These are phyloP conservation scores for Penicillium parvum DNA, from an alignment of 495 filamentous ascomycete species.

Conservation along the genomic window DNA sequence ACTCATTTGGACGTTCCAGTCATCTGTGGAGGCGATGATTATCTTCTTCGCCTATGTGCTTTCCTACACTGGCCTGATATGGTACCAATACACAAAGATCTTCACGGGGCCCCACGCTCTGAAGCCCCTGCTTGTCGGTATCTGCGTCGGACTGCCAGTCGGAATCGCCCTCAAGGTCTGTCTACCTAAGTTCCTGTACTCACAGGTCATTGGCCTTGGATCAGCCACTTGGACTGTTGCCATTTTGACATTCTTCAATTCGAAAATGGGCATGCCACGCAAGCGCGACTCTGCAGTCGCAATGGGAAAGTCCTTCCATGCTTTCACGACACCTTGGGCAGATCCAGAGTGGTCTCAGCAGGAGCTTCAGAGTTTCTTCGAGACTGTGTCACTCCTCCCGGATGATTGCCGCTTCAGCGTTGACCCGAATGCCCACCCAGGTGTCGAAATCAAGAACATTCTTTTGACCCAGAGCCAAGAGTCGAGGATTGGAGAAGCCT, in stretches of 20 bases:
- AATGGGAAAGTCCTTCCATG: constrained; percentile 37
- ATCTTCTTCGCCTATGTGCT: constrained; percentile 51
- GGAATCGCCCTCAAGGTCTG: constrained; percentile 41
- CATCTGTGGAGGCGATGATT: constrained; percentile 33
- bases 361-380: constrained; percentile 47
- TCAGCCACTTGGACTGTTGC: constrained; percentile 52
- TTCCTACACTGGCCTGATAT: constrained; percentile 55
- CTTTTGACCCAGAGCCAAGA: constrained; percentile 34
- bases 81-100: constrained; percentile 60
- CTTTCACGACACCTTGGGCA: constrained; percentile 42
- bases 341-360: constrained; percentile 49
- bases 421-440: constrained; percentile 40
- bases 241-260: constrained; percentile 42
- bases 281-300: constrained; percentile 38
- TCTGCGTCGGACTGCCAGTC: constrained; percentile 43
- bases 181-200: constrained; percentile 39
- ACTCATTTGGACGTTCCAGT: constrained; percentile 53
- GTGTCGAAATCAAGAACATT: constrained; percentile 43
- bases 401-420: constrained; percentile 32
- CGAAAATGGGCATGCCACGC: constrained; percentile 42
- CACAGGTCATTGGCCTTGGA: constrained; percentile 48
- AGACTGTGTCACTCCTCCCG: constrained; percentile 27
- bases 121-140: constrained; percentile 45
- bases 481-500: constrained; percentile 39
- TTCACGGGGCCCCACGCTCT: constrained; percentile 53